Conservation (phyloP, 768 basidiomycete genomes). For the Macrolepiota dolichaula region DNA sequence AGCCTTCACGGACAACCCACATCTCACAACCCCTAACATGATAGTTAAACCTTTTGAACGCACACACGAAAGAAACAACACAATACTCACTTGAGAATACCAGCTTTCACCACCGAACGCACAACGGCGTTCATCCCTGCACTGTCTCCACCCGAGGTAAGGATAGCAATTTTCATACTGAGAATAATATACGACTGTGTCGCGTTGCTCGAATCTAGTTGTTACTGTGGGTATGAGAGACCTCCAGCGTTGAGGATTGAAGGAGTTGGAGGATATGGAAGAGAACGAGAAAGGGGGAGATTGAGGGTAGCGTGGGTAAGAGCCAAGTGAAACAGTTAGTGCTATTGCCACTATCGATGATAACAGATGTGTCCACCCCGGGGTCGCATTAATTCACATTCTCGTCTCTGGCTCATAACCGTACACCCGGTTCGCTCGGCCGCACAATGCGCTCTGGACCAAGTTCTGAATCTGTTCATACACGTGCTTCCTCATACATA, state of each 20-base stretch:
- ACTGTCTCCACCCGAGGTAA: slow-evolving; percentile 96
- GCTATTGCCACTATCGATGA: not conserved
- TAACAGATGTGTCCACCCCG: not conserved
- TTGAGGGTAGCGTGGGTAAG: not conserved
- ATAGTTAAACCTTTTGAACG: not conserved
- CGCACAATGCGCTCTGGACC: not conserved
- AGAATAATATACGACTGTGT: not conserved
- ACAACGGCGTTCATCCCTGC: slow-evolving; percentile 98
- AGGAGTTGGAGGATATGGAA: not conserved
- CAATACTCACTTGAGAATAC: slow-evolving; percentile 74
- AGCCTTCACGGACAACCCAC: slow-evolving; percentile 96
- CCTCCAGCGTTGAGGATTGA: not conserved
- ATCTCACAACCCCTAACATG: slow-evolving; percentile 84
- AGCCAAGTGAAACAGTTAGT: not conserved
- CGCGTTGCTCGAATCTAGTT: not conserved
- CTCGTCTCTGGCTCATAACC: not conserved
- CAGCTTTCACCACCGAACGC: slow-evolving; percentile 88
- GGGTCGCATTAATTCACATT: not conserved
- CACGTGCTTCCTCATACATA: not conserved
- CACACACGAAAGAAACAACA: not conserved
- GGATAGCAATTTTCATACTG: slow-evolving; percentile 85
- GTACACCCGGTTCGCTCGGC: not conserved
- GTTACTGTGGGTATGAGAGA: not conserved
- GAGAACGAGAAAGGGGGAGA: not conserved
- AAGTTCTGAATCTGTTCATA: not conserved